Conservation (phyloP, 345 rosid genomes). For the Triadica sebifera region DNA sequence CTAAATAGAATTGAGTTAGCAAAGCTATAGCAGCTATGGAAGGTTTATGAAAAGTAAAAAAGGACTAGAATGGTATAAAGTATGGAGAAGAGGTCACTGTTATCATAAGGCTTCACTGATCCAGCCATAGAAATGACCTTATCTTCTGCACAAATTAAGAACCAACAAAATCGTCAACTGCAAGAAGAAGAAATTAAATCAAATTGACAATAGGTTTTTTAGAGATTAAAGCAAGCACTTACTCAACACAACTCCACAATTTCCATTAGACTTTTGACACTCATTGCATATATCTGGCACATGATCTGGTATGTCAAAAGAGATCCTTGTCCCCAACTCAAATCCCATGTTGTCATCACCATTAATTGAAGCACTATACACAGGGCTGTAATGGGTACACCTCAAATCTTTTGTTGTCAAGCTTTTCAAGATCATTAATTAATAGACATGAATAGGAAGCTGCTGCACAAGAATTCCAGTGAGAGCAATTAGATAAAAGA, state of each 20-base stretch:
- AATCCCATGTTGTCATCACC: constrained; percentile 19
- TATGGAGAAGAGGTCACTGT: constrained; percentile 18
- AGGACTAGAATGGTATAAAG: constrained; percentile 12
- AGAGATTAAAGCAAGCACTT: constrained; percentile 22
- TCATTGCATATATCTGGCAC: constrained; percentile 53
- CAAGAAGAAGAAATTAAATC: not conserved
- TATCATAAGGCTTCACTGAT: constrained; percentile 13
- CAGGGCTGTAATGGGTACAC: constrained; percentile 36
- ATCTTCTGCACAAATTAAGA: constrained; percentile 40
- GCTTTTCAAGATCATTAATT: constrained; percentile 27
- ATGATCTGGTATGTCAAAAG: constrained; percentile 58
- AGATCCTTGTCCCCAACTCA: constrained; percentile 42
- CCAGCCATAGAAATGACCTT: constrained; percentile 33
- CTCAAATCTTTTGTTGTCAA: constrained; percentile 34
- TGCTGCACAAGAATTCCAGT: constrained; percentile 14
- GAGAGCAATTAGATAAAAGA: constrained; percentile 33
- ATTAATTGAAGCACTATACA: constrained; percentile 21
- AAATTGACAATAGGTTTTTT: not conserved
- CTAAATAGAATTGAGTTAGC: too few species aligned
- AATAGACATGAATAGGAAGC: constrained; percentile 33
- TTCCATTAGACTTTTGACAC: constrained; percentile 59
- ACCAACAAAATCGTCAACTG: not conserved
- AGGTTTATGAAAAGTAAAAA: not conserved
- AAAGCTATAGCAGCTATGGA: not conserved
- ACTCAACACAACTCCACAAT: constrained; percentile 65